These are phyloP conservation scores for Pharnaceum exiguum DNA, from an alignment of 148 eudicot genomes.

Conservation along the genomic window DNA sequence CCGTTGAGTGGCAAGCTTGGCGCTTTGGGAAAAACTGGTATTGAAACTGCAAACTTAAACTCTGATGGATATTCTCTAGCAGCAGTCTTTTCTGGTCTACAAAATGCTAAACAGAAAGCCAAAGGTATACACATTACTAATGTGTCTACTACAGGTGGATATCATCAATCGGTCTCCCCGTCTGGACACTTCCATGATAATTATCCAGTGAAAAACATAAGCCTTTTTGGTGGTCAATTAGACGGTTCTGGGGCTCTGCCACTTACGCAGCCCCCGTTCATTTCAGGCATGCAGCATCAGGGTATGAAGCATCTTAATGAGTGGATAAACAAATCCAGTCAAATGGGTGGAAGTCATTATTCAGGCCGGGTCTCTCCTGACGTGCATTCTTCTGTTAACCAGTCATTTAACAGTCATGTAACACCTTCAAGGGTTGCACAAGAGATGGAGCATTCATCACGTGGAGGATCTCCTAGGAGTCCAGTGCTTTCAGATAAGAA, in stretches of 20 bases:
- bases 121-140: not conserved
- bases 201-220: not conserved
- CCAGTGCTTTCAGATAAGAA: not conserved
- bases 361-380: not conserved
- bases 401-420: no score
- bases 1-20: not conserved
- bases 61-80: not conserved
- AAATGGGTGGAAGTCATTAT: not conserved
- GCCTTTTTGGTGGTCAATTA: not conserved
- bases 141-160: not conserved
- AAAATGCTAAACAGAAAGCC: not conserved
- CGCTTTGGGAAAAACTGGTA: not conserved
- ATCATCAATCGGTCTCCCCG: not conserved
- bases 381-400: not conserved
- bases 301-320: slow-evolving; percentile 9
- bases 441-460: not conserved
- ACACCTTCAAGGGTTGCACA: no score
- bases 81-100: not conserved
- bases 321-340: slow-evolving; percentile 1
- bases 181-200: slow-evolving; percentile 6
- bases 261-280: not conserved
- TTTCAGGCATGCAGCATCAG: not conserved
- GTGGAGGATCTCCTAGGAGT: not conserved
- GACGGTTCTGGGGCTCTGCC: not conserved
- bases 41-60: not conserved